Base-by-base conservation (phyloP, 1,284 basidiomycete species). In the Violaceomyces palustris region DNA sequence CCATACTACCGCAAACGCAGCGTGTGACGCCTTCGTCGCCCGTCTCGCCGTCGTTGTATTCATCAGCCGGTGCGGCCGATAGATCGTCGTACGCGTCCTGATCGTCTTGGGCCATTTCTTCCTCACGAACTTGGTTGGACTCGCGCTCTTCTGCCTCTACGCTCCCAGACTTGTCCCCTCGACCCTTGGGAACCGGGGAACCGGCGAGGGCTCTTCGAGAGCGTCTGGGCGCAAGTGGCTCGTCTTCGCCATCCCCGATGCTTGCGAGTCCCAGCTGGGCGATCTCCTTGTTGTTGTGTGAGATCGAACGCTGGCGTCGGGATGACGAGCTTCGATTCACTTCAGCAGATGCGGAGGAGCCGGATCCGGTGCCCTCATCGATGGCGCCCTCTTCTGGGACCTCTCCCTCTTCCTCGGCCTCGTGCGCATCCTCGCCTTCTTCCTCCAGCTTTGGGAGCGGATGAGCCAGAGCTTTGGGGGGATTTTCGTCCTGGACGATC, bases 1-100 rank as follows among this genome's bases (percentile, higher is more conserved):
- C 87, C 63, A 83, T 82, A 74, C 83, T 85, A 48, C 87, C 87
- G 78, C 93, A 98, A 31, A 96, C 83, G 76, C 93, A 98, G 55
- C 93, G 84, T 64, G 92, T 97, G 50, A 93, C 81, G 25, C 87
- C 85, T 53, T 83, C 81, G 60, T 88, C 86, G 17, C 75, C 79
- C 14, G 17, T 15, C 32, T 55, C 52, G 30, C 24, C 41, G 21
- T 38, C 35, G 24, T 34, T 12, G 22, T 29, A 15, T 33, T 32
- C 40, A 14, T 35, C 31, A 6, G 27, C 17, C 18, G 21, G 17
- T 3, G 39, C 25, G 19, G 11, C 2, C 12, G 27, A 42, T 6
- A 31, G 22, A 15, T 32, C 30, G 47, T 9, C 9, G 30, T 35
- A 11, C 32, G 38, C 31, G 35, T 27, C 1, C 17, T 5, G 9